A percentile compares a stretch with the other conserved stretches of the same genome.
phyloP scores from a whole-genome alignment of 2,329 filamentous ascomycete species.

The Fonsecaea multimorphosa region DNA sequence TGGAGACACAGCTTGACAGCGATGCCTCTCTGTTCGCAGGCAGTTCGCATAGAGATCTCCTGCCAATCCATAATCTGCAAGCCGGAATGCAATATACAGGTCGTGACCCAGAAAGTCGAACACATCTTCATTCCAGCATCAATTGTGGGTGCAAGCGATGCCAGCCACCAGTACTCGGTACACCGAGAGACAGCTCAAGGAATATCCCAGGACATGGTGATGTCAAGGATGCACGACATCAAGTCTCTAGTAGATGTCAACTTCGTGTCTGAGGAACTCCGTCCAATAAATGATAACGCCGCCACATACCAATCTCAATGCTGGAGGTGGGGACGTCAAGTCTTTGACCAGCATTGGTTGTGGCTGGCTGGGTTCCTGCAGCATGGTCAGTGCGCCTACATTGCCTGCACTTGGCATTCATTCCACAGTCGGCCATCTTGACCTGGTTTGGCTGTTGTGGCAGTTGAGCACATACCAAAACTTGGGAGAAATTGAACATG shows the following conservation, averaged over 20 bases:
- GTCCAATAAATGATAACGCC: neutral
- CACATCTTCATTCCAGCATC: neutral
- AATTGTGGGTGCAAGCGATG: neutral
- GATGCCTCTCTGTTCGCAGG: conserved; percentile 11
- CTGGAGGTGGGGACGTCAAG: conserved; percentile 5
- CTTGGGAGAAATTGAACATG: conserved; percentile 10
- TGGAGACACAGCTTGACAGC: neutral
- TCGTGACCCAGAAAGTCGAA: neutral
- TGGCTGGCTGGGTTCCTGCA: conserved; percentile 9
- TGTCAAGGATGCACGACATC: conserved; percentile 8
- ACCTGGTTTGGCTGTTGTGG: conserved; percentile 10
- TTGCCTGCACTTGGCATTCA: conserved; percentile 12
- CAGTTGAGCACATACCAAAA: conserved; percentile 14
- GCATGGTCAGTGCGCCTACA: conserved; percentile 24
- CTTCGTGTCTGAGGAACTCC: neutral
- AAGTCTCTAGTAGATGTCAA: neutral
- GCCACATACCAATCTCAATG: conserved; percentile 10
- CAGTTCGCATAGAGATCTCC: conserved; percentile 17
- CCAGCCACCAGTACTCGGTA: neutral
- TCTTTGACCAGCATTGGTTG: conserved; percentile 9
- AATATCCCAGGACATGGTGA: conserved; percentile 9
- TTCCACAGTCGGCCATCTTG: conserved; percentile 5
- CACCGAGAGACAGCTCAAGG: neutral
- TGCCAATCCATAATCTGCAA: neutral
- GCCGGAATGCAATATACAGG: conserved; percentile 8